Base-by-base conservation (phyloP, 129 eudicot species). In the Flaveria brownii region DNA sequence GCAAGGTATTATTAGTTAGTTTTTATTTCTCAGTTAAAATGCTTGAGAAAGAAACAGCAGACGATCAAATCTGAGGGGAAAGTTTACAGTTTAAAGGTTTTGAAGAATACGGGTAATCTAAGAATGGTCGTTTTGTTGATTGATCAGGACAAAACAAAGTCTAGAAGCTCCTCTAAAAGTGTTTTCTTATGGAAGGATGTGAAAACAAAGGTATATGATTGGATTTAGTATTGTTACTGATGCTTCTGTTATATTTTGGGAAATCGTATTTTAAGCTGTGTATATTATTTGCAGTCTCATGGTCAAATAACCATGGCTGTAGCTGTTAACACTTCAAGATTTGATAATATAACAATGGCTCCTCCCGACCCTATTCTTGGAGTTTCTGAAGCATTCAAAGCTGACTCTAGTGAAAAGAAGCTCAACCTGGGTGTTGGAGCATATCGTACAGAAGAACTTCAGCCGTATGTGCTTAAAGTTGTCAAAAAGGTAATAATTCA, bases 281-380 rank as follows among this genome's bases (percentile, higher is more conserved):
- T 36, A 73, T 76, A 60, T 63, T 64, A 64, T 33, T 74, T 78
- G 81, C 89, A 93, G 97, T 81, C 90, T 68, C 70, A 77, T 66
- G 71, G 90, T 42, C 78, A 86, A 78, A 80, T 85, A 59, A 84
- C 84, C 47, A 89, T 91, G 99, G 86, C 88, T 52, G 86, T 87
- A 51, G 84, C 97, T 39, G 84, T 82, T 39, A 83, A 85, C 70
- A 82, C 80, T 82, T 95, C 99, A 69, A 89, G 82, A 26, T 95
- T 95, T 74, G 96, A 90, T 77, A 85, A 77, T 71, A 86, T 95
- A 66, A 81, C 94, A 67, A 95, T 95, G 99, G 99, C 97, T 50
- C 99, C 99, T 57, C 97, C 99, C 1, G 99, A 95, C 75, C 99
- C 99, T 13, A 91, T 95, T 78, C 96, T 95, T 66, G 99, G 97